Conservation (phyloP, 768 basidiomycete genomes). For the Boletus eberwhitei region DNA sequence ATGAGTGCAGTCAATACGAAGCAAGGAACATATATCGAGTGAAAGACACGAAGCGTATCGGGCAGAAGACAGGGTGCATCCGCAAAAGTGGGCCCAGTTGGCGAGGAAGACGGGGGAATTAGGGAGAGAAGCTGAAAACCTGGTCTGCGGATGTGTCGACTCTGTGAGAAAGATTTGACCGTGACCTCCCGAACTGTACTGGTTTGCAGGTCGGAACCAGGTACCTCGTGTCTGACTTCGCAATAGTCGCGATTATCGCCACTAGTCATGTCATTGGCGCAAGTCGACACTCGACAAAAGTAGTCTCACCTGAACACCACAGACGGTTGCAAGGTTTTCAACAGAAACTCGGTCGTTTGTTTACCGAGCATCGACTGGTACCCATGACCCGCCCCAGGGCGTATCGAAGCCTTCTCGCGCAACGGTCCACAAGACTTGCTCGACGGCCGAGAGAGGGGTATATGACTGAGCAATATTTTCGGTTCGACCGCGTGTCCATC, state of each 20-base stretch:
- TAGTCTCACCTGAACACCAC: conserved; percentile 67
- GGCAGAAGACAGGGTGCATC: conserved; percentile 81
- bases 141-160: conserved; percentile 65
- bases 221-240: conserved; percentile 57
- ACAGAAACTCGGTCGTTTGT: conserved; percentile 70
- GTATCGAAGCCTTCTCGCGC: conserved; percentile 70
- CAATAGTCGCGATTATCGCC: conserved; percentile 94
- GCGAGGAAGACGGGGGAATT: conserved; percentile 35
- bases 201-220: conserved; percentile 20
- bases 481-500: conserved; percentile 10
- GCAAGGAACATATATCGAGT: conserved; percentile 60
- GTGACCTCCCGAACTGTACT: conserved; percentile 69
- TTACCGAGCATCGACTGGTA: conserved; percentile 83
- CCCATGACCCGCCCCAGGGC: conserved; percentile 72
- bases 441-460: conserved; percentile 77
- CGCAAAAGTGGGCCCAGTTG: conserved; percentile 43
- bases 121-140: conserved; percentile 86
- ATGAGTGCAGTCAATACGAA: conserved; percentile 50
- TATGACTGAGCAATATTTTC: conserved; percentile 75
- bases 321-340: conserved; percentile 62
- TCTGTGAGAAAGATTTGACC: conserved; percentile 82
- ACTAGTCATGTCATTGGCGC: conserved; percentile 33
- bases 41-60: conserved; percentile 59
- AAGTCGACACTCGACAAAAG: background rate
- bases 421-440: conserved; percentile 72